Percentiles rank a stretch among this genome's conserved stretches.
These are phyloP conservation scores for Sporothrix brunneoviolacea DNA, from an alignment of 2,329 filamentous ascomycete species.

Conservation along the genomic window DNA sequence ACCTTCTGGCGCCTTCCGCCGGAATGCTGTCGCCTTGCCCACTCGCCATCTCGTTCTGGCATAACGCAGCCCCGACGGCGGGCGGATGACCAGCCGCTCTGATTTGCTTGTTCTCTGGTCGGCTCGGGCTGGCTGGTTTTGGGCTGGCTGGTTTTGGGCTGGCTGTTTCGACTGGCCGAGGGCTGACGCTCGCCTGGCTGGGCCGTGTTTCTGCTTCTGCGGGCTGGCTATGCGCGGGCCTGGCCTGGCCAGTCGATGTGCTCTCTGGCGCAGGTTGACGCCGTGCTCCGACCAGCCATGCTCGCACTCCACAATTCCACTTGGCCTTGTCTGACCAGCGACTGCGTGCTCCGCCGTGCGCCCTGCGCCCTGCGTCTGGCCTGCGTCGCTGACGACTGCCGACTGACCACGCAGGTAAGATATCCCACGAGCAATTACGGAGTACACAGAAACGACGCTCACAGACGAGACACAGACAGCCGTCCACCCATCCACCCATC, in stretches of 20 bases:
- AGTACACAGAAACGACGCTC: too few species aligned
- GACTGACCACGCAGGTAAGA: too few species aligned
- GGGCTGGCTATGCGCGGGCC: background rate
- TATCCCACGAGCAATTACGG: too few species aligned
- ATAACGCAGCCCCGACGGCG: background rate
- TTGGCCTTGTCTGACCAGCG: too few species aligned
- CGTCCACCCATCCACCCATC: background rate
- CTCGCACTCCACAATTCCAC: too few species aligned
- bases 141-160: background rate
- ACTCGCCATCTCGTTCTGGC: background rate
- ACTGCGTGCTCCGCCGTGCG: too few species aligned
- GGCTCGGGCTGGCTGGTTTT: background rate
- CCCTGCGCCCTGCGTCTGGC: too few species aligned
- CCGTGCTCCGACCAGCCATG: too few species aligned
- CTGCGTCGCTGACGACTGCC: too few species aligned
- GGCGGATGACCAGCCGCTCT: background rate
- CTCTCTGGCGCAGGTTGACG: too few species aligned
- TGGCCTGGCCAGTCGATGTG: background rate
- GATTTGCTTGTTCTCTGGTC: background rate
- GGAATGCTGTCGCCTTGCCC: conserved; percentile 1
- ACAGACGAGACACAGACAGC: too few species aligned
- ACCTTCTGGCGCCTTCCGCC: background rate
- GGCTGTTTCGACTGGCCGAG: background rate
- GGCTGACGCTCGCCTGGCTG: conserved; percentile 1
- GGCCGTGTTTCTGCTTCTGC: conserved; percentile 6